Evolutionary conservation across 1,284 basidiomycete genomes (phyloP).

Genomic region (Leccinum olivaceoglutinosum): DNA sequence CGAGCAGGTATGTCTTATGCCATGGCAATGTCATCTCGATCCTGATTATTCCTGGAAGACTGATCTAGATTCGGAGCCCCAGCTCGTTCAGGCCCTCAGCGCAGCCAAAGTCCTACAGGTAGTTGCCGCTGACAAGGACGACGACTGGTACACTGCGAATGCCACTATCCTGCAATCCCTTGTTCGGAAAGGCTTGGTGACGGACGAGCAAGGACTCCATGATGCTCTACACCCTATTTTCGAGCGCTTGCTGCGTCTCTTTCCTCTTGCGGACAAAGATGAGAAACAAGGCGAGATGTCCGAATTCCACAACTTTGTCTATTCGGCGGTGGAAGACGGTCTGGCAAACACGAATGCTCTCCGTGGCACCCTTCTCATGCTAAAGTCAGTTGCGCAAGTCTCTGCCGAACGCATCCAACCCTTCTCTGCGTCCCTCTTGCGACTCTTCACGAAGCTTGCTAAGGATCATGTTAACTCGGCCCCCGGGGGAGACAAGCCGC

Average conservation of each 20-base stretch:
- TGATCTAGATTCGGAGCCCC: conserved; percentile 67
- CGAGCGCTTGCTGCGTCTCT: conserved; percentile 80
- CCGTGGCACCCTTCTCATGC: conserved; percentile 80
- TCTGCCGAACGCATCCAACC: conserved; percentile 83
- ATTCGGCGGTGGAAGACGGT: conserved; percentile 77
- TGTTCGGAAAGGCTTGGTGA: conserved; percentile 82
- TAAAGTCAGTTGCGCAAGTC: conserved; percentile 85
- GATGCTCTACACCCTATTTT: conserved; percentile 82
- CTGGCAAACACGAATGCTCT: conserved; percentile 70
- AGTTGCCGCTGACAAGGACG: conserved; percentile 79
- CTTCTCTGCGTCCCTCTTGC: conserved; percentile 76
- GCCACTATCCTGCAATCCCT: conserved; percentile 82
- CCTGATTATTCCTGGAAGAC: conserved; percentile 40
- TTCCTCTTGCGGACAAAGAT: conserved; percentile 79
- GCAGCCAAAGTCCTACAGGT: conserved; percentile 89
- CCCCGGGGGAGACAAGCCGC: conserved; percentile 29
- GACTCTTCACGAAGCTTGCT: conserved; percentile 80
- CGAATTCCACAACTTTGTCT: conserved; percentile 78
- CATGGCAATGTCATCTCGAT: background rate
- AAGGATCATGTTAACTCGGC: conserved; percentile 81
- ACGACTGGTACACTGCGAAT: conserved; percentile 80
- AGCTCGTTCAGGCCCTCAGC: conserved; percentile 70
- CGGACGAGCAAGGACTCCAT: conserved; percentile 72
- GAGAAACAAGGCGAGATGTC: conserved; percentile 65
- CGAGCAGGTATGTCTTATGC: conserved; percentile 56